Evolutionary conservation across 331 rosid species (phyloP).

Genomic region (Acacia concinna): DNA sequence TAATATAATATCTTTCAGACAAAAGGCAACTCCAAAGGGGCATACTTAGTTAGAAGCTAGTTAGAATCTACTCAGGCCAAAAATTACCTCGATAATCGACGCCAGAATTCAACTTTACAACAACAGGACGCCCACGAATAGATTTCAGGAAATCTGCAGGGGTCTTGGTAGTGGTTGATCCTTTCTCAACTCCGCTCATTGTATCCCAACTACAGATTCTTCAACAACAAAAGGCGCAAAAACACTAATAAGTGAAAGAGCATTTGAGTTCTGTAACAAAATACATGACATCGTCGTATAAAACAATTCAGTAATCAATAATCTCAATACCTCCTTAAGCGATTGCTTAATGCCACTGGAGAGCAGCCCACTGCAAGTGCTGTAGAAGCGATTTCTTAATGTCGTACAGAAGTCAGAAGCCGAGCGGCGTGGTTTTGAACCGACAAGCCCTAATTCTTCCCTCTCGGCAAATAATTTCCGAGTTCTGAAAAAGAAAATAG

Average conservation of each 20-base stretch:
- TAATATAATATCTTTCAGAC: neutral
- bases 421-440: neutral
- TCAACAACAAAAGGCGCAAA: neutral
- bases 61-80: neutral
- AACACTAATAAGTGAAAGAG: neutral
- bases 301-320: neutral
- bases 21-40: neutral
- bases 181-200: conserved; percentile 70
- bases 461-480: neutral
- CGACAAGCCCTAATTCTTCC: neutral
- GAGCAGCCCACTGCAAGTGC: neutral
- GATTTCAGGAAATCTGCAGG: conserved; percentile 83
- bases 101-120: conserved; percentile 81
- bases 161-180: conserved; percentile 60
- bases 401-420: neutral
- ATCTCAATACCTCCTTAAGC: neutral
- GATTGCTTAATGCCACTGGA: neutral
- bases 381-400: neutral
- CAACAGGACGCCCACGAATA: conserved; percentile 80
- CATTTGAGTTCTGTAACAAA: neutral
- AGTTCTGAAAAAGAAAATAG: too few relatives aligned
- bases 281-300: neutral
- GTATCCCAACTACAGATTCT: neutral
- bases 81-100: conserved; percentile 84
- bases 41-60: neutral